A percentile compares a stretch with the other conserved stretches of the same genome.
Conservation (phyloP, 345 rosid species). For the Aquilaria yunnanensis region DNA sequence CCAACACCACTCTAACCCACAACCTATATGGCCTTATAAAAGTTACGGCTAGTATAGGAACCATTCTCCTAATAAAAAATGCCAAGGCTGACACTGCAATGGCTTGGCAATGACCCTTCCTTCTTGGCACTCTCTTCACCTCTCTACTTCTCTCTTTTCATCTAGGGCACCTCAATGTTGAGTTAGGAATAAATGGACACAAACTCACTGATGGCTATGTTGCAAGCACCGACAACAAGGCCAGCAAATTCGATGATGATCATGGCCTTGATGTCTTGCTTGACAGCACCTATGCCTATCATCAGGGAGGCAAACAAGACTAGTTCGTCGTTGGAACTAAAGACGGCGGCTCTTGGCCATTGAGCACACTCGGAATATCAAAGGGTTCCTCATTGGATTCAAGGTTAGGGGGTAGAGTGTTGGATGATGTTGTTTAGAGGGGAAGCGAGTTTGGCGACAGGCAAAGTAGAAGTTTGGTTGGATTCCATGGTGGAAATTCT, state of each 20-base stretch:
- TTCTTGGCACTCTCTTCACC: conserved; percentile 11
- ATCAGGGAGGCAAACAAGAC: conserved; percentile 80
- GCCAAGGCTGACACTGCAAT: conserved; percentile 85
- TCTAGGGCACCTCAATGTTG: conserved; percentile 73
- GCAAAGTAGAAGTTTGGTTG: conserved; percentile 20
- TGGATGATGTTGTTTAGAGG: conserved; percentile 30
- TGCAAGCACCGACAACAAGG: conserved; percentile 89
- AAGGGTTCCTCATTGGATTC: conserved; percentile 20
- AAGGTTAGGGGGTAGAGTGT: conserved; percentile 24
- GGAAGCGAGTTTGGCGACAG: conserved; percentile 22
- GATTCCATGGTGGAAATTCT: conserved; percentile 22
- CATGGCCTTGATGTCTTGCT: conserved; percentile 73
- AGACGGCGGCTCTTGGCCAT: conserved; percentile 92
- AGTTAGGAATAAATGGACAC: conserved; percentile 89
- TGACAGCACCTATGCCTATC: conserved; percentile 93
- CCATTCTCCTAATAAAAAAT: conserved; percentile 70
- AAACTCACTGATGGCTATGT: conserved; percentile 94
- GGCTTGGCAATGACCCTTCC: conserved; percentile 68
- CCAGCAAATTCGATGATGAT: conserved; percentile 87
- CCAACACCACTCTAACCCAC: conserved; percentile 56
- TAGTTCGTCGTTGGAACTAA: conserved; percentile 87
- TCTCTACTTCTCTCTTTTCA: conserved; percentile 37
- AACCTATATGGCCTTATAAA: conserved; percentile 59
- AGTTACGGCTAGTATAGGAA: conserved; percentile 78
- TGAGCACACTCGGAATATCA: conserved; percentile 80